Evolutionary conservation across 306 rosid species (phyloP).

Genomic region (Alnus rubra): DNA sequence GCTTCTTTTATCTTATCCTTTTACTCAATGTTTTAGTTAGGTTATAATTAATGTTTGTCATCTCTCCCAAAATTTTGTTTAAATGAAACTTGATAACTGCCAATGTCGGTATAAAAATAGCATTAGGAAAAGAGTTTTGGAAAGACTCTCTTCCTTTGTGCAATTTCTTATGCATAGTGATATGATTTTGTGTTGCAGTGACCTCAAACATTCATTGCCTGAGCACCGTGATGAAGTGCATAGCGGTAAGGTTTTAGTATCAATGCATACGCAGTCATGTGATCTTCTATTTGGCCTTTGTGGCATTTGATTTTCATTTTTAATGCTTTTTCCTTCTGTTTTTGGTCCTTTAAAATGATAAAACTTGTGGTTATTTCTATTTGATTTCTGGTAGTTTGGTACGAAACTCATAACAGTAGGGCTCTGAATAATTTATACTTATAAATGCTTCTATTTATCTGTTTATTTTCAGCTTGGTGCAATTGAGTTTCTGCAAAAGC

Average conservation of each 20-base stretch:
- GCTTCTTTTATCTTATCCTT: not conserved
- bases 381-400: constrained; percentile 1
- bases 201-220: constrained; percentile 77
- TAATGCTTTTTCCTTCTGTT: not conserved
- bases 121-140: not conserved
- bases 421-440: constrained; percentile 11
- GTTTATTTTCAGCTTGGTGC: constrained; percentile 80
- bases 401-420: not conserved
- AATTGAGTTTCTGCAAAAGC: constrained; percentile 85
- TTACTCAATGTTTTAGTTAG: not conserved
- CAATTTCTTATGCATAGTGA: constrained; percentile 16
- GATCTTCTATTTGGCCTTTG: constrained; percentile 3
- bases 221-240: constrained; percentile 94
- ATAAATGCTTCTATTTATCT: constrained; percentile 20
- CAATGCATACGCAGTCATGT: constrained; percentile 9
- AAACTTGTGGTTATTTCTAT: not conserved
- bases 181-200: constrained; percentile 51
- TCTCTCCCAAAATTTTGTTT: not conserved
- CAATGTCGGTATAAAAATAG: not conserved
- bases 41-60: not conserved
- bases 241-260: constrained; percentile 65
- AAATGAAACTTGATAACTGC: not conserved
- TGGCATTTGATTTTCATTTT: not conserved
- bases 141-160: not conserved
- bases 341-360: constrained; percentile 15